Evolutionary conservation across 2,329 filamentous ascomycete species (phyloP), one percentile per base, ranked within the genome.

Genomic region (Epichloe uncinata): DNA sequence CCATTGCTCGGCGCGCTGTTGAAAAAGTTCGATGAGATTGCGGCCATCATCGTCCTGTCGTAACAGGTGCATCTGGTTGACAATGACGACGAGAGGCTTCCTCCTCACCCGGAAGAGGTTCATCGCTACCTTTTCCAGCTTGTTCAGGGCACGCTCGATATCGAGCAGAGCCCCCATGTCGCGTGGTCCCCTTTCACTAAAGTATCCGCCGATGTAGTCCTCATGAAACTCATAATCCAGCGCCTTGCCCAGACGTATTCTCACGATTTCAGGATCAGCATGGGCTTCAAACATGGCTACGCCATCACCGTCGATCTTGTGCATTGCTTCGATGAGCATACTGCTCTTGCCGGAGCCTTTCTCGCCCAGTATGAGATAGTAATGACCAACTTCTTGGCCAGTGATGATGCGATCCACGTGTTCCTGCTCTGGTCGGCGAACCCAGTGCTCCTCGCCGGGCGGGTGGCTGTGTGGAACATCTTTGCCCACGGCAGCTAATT

Each of bases 251-350:
- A 98, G 77, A 4, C 93, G 79, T 42, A 96, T 85, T 16, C 93
- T 85, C 64, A 98, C 95, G 52, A 98, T 95, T 61, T 98, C 93
- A 1, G 90, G 77, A 64, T 98, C 90, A 5, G 89, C 85, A 66
- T 98, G 93, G 1, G 91, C 90, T 67, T 98, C 93, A 60, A 97
- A 87, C 87, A 98, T 95, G 57, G 90, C 85, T 42, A 91, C 84
- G 20, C 87, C 87, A 53, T 93, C 85, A 4, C 89, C 93, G 54
- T 95, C 79, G 50, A 90, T 84, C 65, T 94, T 94, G 49, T 84
- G 82, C 91, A 98, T 98, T 8, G 88, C 87, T 63, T 97, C 88
- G 18, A 98, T 60, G 35, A 98, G 71, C 93, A 98, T 97, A 57
- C 87, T 94, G 53, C 87, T 94, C 72, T 98, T 98, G 6, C 93